Conservation (phyloP, 768 basidiomycete species). For the Mrakia blollopis region DNA sequence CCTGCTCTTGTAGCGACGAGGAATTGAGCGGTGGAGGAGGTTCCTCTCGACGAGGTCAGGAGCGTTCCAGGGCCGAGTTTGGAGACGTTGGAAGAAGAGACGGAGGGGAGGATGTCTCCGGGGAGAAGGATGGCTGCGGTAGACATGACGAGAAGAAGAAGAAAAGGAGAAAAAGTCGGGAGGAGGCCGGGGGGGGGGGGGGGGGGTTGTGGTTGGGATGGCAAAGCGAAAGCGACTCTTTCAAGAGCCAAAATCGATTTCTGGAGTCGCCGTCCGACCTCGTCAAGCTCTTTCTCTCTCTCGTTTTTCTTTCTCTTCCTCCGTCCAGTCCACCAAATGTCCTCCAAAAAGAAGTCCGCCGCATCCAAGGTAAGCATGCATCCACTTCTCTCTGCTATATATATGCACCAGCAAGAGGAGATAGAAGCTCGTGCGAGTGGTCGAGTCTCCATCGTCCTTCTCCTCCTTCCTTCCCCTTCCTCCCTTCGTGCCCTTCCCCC, state of each 20-base stretch:
- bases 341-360: slow-evolving; percentile 14
- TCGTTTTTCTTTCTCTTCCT: neutral
- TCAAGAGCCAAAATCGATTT: neutral
- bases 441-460: neutral
- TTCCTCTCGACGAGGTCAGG: slow-evolving; percentile 19
- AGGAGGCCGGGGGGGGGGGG: too few relatives aligned
- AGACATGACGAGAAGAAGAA: slow-evolving; percentile 7
- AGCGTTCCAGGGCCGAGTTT: slow-evolving; percentile 33
- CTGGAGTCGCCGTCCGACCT: neutral
- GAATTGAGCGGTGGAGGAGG: slow-evolving; percentile 17
- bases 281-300: neutral
- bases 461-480: neutral
- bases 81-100: slow-evolving; percentile 13
- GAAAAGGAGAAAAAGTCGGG: too few relatives aligned
- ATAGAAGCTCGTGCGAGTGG: neutral
- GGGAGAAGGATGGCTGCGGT: slow-evolving; percentile 28
- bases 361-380: neutral
- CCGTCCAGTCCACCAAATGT: neutral
- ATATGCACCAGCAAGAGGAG: too few relatives aligned
- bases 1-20: slow-evolving; percentile 31
- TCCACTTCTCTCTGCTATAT: neutral
- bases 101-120: slow-evolving; percentile 21
- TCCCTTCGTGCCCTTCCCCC: neutral
- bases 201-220: neutral
- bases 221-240: neutral